Conservation (phyloP, 1,284 basidiomycete genomes). For the Ustilago curta region DNA sequence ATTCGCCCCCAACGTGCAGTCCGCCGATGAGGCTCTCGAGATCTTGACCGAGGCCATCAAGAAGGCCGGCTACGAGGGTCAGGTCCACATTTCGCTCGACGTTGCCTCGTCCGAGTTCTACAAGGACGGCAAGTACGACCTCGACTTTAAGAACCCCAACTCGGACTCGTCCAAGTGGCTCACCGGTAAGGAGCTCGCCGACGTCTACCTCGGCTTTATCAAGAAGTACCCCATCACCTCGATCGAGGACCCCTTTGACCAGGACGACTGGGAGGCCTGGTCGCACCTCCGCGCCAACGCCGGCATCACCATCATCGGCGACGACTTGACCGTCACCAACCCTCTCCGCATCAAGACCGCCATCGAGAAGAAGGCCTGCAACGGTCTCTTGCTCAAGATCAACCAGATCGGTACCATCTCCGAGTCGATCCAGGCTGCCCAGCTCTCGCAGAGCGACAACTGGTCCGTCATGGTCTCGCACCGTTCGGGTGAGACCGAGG, state of each 20-base stretch:
- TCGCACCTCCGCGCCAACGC: slow-evolving; percentile 78
- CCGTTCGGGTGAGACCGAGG: slow-evolving; percentile 85
- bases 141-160: slow-evolving; percentile 99
- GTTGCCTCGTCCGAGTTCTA: slow-evolving; percentile 99
- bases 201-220: slow-evolving; percentile 80
- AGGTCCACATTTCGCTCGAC: slow-evolving; percentile 98
- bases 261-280: slow-evolving; percentile 99
- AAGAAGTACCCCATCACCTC: slow-evolving; percentile 74
- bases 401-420: slow-evolving; percentile 97
- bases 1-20: slow-evolving; percentile 96
- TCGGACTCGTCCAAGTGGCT: slow-evolving; percentile 96
- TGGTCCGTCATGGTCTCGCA: slow-evolving; percentile 99
- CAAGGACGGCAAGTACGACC: slow-evolving; percentile 99
- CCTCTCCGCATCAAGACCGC: slow-evolving; percentile 97
- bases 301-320: slow-evolving; percentile 85
- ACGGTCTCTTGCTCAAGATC: slow-evolving; percentile 96
- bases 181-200: slow-evolving; percentile 89
- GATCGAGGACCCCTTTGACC: slow-evolving; percentile 99
- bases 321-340: slow-evolving; percentile 99
- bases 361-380: slow-evolving; percentile 99
- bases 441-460: slow-evolving; percentile 93
- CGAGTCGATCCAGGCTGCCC: slow-evolving; percentile 96
- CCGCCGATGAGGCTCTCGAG: slow-evolving; percentile 97
- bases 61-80: slow-evolving; percentile 97
- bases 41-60: slow-evolving; percentile 95